phyloP scores from a whole-genome alignment of 129 eudicot species.

The Helianthus tuberosus region DNA sequence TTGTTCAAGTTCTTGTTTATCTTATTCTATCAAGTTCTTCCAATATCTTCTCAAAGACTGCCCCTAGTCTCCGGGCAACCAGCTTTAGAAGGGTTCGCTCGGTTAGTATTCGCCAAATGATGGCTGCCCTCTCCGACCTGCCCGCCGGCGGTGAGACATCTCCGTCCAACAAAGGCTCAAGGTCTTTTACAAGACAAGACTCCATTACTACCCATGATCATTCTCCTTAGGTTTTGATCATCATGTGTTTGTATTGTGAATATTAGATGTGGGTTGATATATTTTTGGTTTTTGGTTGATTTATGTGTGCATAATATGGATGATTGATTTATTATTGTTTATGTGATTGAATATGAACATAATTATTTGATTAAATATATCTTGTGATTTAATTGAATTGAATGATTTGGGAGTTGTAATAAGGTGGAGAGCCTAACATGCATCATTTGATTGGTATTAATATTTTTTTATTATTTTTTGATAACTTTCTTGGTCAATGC shows the following conservation, averaged over 20 bases:
- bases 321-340: neutral
- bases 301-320: slow-evolving; percentile 5
- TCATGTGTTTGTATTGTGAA: slow-evolving; percentile 27
- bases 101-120: slow-evolving; percentile 57
- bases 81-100: slow-evolving; percentile 55
- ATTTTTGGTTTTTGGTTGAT: neutral
- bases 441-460: neutral
- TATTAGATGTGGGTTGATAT: slow-evolving; percentile 1
- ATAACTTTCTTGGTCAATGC: neutral
- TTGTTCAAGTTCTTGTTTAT: slow-evolving; percentile 66
- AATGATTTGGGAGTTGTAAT: neutral
- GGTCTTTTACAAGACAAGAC: slow-evolving; percentile 34
- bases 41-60: slow-evolving; percentile 54
- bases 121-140: slow-evolving; percentile 58
- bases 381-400: neutral
- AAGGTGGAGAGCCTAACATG: slow-evolving; percentile 9
- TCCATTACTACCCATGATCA: slow-evolving; percentile 26
- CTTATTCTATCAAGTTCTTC: slow-evolving; percentile 65
- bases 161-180: slow-evolving; percentile 38
- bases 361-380: neutral
- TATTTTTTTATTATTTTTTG: too few species aligned
- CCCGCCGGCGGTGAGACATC: slow-evolving; percentile 54
- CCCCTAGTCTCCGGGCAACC: slow-evolving; percentile 47
- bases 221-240: slow-evolving; percentile 25
- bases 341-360: slow-evolving; percentile 15